A percentile compares a stretch with the other conserved stretches of the same genome.
Evolutionary conservation across 179 eudicot species (phyloP).

Genomic region (Dionaea muscipula): DNA sequence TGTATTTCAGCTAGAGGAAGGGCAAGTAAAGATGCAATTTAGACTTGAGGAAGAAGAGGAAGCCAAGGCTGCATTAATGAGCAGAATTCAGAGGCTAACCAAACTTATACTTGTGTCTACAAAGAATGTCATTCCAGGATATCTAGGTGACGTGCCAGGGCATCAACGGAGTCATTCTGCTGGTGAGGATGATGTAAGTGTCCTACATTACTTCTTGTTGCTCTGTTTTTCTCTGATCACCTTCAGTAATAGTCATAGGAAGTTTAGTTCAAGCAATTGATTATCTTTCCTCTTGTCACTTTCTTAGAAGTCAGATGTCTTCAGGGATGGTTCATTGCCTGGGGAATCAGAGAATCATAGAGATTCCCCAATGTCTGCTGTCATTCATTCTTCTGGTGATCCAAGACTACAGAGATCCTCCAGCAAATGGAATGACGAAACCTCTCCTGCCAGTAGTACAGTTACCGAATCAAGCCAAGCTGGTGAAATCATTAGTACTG

Average conservation of each 20-base stretch:
- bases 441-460: slow-evolving; percentile 54
- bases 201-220: slow-evolving; percentile 4
- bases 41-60: slow-evolving; percentile 97
- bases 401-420: slow-evolving; percentile 44
- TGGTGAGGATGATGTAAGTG: slow-evolving; percentile 58
- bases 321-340: slow-evolving; percentile 35
- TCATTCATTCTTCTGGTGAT: slow-evolving; percentile 35
- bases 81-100: slow-evolving; percentile 95
- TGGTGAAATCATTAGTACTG: slow-evolving; percentile 43
- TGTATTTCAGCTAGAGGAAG: slow-evolving; percentile 80
- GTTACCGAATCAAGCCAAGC: slow-evolving; percentile 58
- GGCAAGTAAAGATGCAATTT: slow-evolving; percentile 94
- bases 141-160: slow-evolving; percentile 29
- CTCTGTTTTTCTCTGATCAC: background rate
- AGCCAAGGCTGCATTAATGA: slow-evolving; percentile 97
- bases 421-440: slow-evolving; percentile 57
- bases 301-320: slow-evolving; percentile 51
- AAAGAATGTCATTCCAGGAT: slow-evolving; percentile 61
- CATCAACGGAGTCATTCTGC: slow-evolving; percentile 49
- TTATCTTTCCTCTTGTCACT: slow-evolving; percentile 1
- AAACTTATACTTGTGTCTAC: slow-evolving; percentile 94
- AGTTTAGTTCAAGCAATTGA: background rate
- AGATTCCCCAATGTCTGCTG: slow-evolving; percentile 38
- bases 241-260: background rate
- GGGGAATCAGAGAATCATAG: slow-evolving; percentile 37